Base-by-base conservation (phyloP, 768 basidiomycete genomes). In the Mrakia blollopis region DNA sequence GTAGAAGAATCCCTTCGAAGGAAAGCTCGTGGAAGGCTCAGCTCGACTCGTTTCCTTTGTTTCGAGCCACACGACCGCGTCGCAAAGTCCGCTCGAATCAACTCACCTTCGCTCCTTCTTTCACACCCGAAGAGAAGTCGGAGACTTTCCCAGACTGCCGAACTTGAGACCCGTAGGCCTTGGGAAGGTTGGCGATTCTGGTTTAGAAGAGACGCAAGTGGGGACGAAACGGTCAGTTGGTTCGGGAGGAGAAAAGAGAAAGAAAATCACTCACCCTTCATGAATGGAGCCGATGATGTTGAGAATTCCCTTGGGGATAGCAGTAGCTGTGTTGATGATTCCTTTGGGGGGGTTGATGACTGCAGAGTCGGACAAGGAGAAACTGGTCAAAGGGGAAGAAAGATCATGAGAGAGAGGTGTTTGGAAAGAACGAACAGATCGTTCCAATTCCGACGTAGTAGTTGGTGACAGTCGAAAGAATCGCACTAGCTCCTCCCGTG, bases 381-480 rank as follows among this genome's bases (percentile, higher is more conserved):
- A 21, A 8, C 8, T 3, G 23, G 63, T 65, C 10, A 65, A 23
- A 18, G 13, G 25, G 8, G 7, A 35, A 10, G 23, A 3, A 21
- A 11, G 23, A 39, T 10, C 18, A n/a, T 18, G 25, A 13, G 37
- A 39, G 63, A 37, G 35, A 68, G 65, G 14, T 11, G n/a, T 4
- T 16, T 7, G 14, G 39, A 23, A 25, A 35, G 21, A 54, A 63
- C 52, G 62, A 13, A 78, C 69, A 68, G 18, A 68, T 68, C 1
- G 65, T 68, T 0, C 65, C 65, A 25, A 68, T 68, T 44, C 76
- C 44, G 50, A 50, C 35, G 68, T 52, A 57, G 78, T 85, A 86
- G 74, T 88, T 84, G 18, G 87, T 87, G 23, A 89, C 81, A 0
- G 86, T 86, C 83, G 85, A 86, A 76, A 89, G 86, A 7, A 88